Percentiles rank a stretch among this genome's conserved stretches.
phyloP scores from a whole-genome alignment of 164 flowering plant genomes.

The Cinnamomum micranthum region DNA sequence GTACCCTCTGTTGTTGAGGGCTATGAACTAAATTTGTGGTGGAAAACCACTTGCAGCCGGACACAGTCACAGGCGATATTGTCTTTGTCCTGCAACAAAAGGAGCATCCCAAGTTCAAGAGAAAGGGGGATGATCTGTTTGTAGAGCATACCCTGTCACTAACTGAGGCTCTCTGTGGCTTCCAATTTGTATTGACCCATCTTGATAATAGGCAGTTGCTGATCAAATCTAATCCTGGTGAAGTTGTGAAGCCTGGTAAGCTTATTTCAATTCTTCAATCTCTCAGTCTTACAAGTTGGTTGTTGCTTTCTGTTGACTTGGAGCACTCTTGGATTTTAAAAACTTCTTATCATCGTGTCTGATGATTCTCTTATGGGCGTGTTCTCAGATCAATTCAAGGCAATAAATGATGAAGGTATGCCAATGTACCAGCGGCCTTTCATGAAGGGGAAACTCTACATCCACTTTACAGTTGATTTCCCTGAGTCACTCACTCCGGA shows the following conservation, averaged over 20 bases:
- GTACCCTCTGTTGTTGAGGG: neutral
- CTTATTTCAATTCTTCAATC: neutral
- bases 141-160: conserved; percentile 69
- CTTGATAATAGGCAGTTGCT: conserved; percentile 75
- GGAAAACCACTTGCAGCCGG: conserved; percentile 53
- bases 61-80: conserved; percentile 79
- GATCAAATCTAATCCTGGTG: conserved; percentile 75
- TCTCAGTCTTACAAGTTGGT: neutral
- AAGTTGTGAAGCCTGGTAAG: conserved; percentile 86
- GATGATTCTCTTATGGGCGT: no score
- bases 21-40: neutral
- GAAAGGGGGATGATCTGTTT: conserved; percentile 81
- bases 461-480: conserved; percentile 75
- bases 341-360: no score
- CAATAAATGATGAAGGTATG: conserved; percentile 91
- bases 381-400: conserved; percentile 64
- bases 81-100: conserved; percentile 81
- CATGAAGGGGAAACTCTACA: conserved; percentile 82
- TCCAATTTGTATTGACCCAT: conserved; percentile 67
- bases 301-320: neutral
- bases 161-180: conserved; percentile 82
- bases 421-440: conserved; percentile 79
- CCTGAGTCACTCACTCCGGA: conserved; percentile 59
- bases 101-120: conserved; percentile 82
- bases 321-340: neutral